phyloP scores from a whole-genome alignment of 2,329 filamentous ascomycete genomes.

The Pseudocercospora fijiensis region DNA sequence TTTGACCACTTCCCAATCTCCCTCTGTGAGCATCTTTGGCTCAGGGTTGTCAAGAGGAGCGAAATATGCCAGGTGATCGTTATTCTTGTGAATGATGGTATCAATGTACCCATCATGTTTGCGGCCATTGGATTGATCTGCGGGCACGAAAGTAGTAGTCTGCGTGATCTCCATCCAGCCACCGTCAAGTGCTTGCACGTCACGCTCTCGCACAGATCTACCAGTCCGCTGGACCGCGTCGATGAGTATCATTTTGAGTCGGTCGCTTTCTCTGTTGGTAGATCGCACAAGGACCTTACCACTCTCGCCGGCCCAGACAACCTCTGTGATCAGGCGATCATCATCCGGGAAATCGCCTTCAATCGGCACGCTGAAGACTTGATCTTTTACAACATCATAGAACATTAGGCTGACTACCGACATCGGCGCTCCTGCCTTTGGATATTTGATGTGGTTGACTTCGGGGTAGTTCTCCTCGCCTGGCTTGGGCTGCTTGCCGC shows the following conservation, averaged over 20 bases:
- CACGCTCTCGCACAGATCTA: slow-evolving; percentile 73
- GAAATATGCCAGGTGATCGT: slow-evolving; percentile 92
- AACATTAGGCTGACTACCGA: slow-evolving; percentile 85
- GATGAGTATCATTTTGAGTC: slow-evolving; percentile 83
- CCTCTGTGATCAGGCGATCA: slow-evolving; percentile 86
- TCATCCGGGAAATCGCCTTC: slow-evolving; percentile 75
- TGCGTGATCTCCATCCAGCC: slow-evolving; percentile 97
- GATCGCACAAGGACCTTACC: slow-evolving; percentile 82
- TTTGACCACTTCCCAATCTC: slow-evolving; percentile 86
- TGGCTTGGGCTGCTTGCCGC: slow-evolving; percentile 63
- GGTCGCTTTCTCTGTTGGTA: slow-evolving; percentile 90
- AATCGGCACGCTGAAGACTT: slow-evolving; percentile 77
- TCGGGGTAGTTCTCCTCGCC: slow-evolving; percentile 90
- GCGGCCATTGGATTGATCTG: slow-evolving; percentile 68
- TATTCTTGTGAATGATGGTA: slow-evolving; percentile 79
- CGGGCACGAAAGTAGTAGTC: slow-evolving; percentile 79
- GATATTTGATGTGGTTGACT: slow-evolving; percentile 90
- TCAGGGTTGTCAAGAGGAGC: slow-evolving; percentile 77
- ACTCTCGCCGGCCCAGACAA: slow-evolving; percentile 77
- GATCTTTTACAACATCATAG: slow-evolving; percentile 75
- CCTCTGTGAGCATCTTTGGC: slow-evolving; percentile 83
- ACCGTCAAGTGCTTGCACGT: slow-evolving; percentile 82
- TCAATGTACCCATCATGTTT: slow-evolving; percentile 89
- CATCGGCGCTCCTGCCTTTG: slow-evolving; percentile 91
- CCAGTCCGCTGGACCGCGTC: slow-evolving; percentile 73